Base-by-base conservation (phyloP, 1,284 basidiomycete species). In the Cutaneotrichosporon dermatis region DNA sequence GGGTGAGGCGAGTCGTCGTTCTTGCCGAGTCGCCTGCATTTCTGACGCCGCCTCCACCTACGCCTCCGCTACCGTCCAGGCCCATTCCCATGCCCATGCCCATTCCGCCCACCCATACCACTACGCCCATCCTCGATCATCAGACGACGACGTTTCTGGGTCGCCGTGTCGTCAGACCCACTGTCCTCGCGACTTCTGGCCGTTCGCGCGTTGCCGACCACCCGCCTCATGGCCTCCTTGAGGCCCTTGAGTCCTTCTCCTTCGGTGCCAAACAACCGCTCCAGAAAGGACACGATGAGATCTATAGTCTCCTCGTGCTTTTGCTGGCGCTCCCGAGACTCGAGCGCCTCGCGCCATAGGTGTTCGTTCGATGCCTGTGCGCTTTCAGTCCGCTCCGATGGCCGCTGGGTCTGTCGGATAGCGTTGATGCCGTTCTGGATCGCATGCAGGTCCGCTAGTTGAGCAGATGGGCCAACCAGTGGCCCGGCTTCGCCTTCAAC, bases 281-380 rank as follows among this genome's bases (percentile, higher is more conserved):
- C 93, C 53, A 99, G 80, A 79, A 99, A 98, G 61, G 92, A 88
- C 63, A 99, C 83, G 64, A 99, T 97, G 59, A 91, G 83, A 73
- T 96, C 93, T 72, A 98, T 93, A n/a, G 92, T 97, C 75, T 98
- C 94, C 70, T 96, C 89, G 67, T 96, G 92, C 70, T 90, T 91
- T 70, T 91, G 87, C 70, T 93, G 87, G 59, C 88, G 84, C 66
- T 88, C 85, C 8, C 90, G 80, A 4, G 90, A 86, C 42, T 87
- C 83, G 66, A 93, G 80, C 0, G 92, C 88, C 71, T 99, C 93
- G 71, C 92, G 87, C 94, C 95, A 99, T 4, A 99, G 79, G 43
- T 88, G 82, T 68, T 93, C 87, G 73, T 98, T 97, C 9, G 88
- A 89, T 55, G 83, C 82, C 77, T 95, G 94, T 33, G 81, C 42